Evolutionary conservation across 208 protist species (phyloP).

Genomic region (Trypanosoma melophagium): DNA sequence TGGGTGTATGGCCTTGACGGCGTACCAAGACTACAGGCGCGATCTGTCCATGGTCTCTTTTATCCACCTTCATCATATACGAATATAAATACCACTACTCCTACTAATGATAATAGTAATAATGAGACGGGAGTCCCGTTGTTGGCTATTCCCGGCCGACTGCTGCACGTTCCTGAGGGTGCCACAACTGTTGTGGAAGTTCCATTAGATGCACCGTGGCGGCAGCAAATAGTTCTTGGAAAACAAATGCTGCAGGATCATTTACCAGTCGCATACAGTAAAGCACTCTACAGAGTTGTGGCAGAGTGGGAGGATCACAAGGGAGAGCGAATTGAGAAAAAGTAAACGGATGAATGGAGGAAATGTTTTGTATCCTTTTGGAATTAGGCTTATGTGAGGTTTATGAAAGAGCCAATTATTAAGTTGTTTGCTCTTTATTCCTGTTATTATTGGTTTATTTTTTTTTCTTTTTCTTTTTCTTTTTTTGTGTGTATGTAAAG

Average conservation of each 20-base stretch:
- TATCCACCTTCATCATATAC: neutral
- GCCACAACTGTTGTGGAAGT: constrained; percentile 28
- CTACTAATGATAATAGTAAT: constrained; percentile 22
- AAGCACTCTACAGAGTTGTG: neutral
- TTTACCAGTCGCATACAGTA: constrained; percentile 6
- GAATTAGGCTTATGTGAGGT: too few relatives aligned
- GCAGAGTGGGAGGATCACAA: neutral
- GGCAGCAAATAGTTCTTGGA: constrained; percentile 26
- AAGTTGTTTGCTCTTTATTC: neutral
- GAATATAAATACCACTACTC: neutral
- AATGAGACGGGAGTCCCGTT: constrained; percentile 31
- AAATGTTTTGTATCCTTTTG: neutral
- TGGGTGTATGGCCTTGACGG: constrained; percentile 63
- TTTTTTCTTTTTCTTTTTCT: neutral
- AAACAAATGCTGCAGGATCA: constrained; percentile 17
- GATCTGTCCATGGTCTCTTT: constrained; percentile 41
- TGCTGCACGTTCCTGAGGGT: constrained; percentile 28
- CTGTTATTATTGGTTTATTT: neutral
- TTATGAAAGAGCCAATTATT: neutral
- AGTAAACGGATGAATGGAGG: neutral
- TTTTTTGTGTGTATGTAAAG: neutral
- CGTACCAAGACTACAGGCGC: constrained; percentile 58
- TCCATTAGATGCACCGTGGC: constrained; percentile 24
- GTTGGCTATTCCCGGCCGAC: constrained; percentile 28
- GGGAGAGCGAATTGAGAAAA: neutral